Evolutionary conservation across 2,329 filamentous ascomycete genomes (phyloP), one percentile per base, ranked within the genome.

Genomic region (Penicillium carneum): DNA sequence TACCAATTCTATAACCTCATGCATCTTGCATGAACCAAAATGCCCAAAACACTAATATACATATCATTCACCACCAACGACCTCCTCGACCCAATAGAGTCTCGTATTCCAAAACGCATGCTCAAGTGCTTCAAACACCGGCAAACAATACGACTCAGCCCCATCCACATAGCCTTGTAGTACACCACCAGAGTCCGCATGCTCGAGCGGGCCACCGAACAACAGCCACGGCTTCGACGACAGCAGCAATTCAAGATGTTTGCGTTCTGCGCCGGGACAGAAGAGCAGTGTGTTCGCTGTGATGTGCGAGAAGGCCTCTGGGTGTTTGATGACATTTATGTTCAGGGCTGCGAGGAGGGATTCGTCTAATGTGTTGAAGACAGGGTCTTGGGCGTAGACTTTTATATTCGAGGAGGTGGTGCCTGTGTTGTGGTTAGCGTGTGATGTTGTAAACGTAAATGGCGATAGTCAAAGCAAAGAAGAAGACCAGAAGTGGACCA

Each of bases 221-320:
- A 87, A 85, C 2, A 89, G 68, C 0, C 77, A 81, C 0, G 88
- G 88, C 0, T 74, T 64, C 0, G 74, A 70, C 1, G 76, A 68
- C 1, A 91, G 74, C 0, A 86, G 80, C 6, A 79, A 72, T 23
- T 83, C 77, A 51, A 90, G 42, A 84, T 81, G 39, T 76, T 79
- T 23, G 77, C 60, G 88, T 59, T 81, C 79, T 1, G 78, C 80
- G 52, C 90, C 88, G 0, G 90, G 81, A 1, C 86, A 88, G 64
- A 85, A 91, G 2, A 89, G 78, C 1, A 91, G 71, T 0, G 85
- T 83, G 0, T 76, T 68, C 0, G 70, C 49, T 16, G 82, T 79
- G 10, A 90, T 79, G 6, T 81, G 66, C 0, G 80, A 72, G 65
- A 86, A 88, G 0, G 82, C 88, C 0, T 58, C 69, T 0, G 89